phyloP scores from a whole-genome alignment of 106 monocot genomes.

The Chionographis japonica region DNA sequence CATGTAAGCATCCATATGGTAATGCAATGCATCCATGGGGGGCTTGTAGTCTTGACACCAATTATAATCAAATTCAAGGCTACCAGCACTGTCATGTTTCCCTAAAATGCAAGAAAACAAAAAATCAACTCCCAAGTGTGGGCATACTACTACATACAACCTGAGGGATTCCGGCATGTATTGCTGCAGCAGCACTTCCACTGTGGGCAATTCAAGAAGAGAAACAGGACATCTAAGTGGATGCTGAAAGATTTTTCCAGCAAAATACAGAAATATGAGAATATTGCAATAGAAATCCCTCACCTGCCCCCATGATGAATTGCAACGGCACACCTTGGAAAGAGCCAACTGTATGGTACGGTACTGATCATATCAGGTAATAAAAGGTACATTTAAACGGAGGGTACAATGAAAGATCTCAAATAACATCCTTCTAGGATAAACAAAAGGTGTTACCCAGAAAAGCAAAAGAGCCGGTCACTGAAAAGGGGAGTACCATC shows the following conservation, averaged over 20 bases:
- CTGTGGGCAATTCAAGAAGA: slow-evolving; percentile 24
- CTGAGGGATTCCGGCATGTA: slow-evolving; percentile 84
- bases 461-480: slow-evolving; percentile 68
- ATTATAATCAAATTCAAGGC: too few relatives aligned
- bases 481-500: slow-evolving; percentile 46
- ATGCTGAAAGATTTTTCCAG: neutral
- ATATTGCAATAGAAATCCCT: slow-evolving; percentile 1
- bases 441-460: slow-evolving; percentile 46
- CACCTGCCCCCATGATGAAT: slow-evolving; percentile 98
- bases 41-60: too few relatives aligned
- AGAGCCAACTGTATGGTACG: slow-evolving; percentile 78
- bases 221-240: neutral
- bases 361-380: slow-evolving; percentile 21
- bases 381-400: neutral
- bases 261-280: neutral
- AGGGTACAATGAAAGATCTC: neutral
- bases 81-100: too few relatives aligned
- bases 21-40: too few relatives aligned
- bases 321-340: slow-evolving; percentile 69
- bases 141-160: slow-evolving; percentile 15
- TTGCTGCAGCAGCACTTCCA: slow-evolving; percentile 89
- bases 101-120: too few relatives aligned
- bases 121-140: neutral
- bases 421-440: neutral
- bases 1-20: too few relatives aligned